Evolutionary conservation across 495 filamentous ascomycete species (phyloP).

Genomic region (Lasiosphaeriaceae sp.): DNA sequence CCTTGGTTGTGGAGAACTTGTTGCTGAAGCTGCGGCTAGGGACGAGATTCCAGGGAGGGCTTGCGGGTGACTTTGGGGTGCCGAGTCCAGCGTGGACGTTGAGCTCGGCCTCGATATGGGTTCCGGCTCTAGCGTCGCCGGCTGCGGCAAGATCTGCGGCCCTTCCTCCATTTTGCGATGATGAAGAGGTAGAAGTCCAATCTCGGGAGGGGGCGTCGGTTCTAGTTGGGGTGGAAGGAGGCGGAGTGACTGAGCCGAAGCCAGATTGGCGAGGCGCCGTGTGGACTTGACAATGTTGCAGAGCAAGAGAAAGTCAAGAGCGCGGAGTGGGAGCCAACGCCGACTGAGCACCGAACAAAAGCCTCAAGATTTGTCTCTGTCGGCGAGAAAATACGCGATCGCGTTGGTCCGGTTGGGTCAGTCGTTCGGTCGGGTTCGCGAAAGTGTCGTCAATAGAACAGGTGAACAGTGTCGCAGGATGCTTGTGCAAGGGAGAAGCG

Average conservation of each 20-base stretch:
- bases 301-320: neutral
- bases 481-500: neutral
- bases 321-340: too few relatives aligned
- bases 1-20: conserved; percentile 62
- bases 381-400: too few relatives aligned
- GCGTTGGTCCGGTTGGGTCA: too few relatives aligned
- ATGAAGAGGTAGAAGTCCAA: conserved; percentile 21
- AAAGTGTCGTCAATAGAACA: too few relatives aligned
- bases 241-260: conserved; percentile 31
- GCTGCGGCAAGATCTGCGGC: conserved; percentile 27
- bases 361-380: too few relatives aligned
- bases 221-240: conserved; percentile 19
- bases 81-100: conserved; percentile 34
- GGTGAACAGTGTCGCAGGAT: too few relatives aligned
- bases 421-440: too few relatives aligned
- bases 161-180: conserved; percentile 43
- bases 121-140: conserved; percentile 42
- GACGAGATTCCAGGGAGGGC: conserved; percentile 59
- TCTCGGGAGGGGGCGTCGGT: conserved; percentile 27
- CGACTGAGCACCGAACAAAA: too few relatives aligned
- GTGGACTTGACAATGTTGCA: neutral
- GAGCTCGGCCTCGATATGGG: conserved; percentile 47
- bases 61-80: conserved; percentile 35
- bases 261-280: conserved; percentile 26
- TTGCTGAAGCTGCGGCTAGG: conserved; percentile 58